Conservation (phyloP, 2,329 filamentous ascomycete species). For the Apiospora saccharicola region DNA sequence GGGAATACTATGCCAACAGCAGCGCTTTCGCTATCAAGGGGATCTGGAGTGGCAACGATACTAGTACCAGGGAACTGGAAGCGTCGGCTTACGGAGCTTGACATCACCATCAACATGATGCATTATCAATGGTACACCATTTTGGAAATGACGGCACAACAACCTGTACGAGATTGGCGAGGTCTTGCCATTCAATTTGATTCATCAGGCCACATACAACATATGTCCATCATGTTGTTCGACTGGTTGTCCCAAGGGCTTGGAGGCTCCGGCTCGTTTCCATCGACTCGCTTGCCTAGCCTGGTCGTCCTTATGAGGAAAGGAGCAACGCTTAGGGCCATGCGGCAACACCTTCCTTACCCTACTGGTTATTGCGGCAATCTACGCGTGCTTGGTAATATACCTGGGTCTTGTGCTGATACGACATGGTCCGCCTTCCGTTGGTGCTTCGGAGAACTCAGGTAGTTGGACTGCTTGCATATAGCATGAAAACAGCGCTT, state of each 20-base stretch:
- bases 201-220: neutral
- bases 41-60: neutral
- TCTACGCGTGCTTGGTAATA: no score
- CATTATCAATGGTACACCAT: neutral
- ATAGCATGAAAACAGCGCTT: no score
- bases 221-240: neutral
- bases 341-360: no score
- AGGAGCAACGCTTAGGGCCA: neutral
- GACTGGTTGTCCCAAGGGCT: neutral
- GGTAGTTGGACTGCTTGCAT: no score
- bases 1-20: no score
- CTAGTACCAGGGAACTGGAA: neutral
- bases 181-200: neutral
- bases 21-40: no score
- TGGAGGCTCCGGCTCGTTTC: neutral
- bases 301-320: neutral
- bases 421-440: no score
- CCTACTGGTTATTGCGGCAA: no score
- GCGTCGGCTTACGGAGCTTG: neutral
- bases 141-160: neutral
- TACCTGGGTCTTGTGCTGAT: no score
- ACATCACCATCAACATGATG: neutral
- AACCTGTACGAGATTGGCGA: neutral
- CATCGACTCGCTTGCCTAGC: neutral
- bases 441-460: no score